phyloP scores from a whole-genome alignment of 352 stramenopile genomes.

The Hyaloperonospora brassicae region DNA sequence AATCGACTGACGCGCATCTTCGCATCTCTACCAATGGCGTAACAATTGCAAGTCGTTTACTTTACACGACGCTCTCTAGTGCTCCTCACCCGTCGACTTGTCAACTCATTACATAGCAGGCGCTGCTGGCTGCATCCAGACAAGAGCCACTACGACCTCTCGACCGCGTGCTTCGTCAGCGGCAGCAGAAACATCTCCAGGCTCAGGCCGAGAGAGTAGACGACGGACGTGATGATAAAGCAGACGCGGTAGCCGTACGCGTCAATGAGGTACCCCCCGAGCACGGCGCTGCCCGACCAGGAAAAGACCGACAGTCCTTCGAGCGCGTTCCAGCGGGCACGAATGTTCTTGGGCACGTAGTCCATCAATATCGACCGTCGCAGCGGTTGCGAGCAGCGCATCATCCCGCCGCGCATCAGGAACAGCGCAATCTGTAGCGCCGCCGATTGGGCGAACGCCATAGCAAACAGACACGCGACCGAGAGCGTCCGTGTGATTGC shows the following conservation, averaged over 20 bases:
- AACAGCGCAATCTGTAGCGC: constrained; percentile 59
- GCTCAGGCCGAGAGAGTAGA: constrained; percentile 38
- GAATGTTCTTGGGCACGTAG: constrained; percentile 62
- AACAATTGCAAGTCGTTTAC: no score
- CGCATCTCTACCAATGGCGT: no score
- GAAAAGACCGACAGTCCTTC: constrained; percentile 55
- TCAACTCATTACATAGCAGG: no score
- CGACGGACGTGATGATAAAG: constrained; percentile 41
- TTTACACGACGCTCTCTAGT: no score
- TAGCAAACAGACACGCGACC: constrained; percentile 51
- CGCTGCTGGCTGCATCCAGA: background rate
- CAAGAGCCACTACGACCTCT: background rate
- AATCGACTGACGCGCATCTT: no score
- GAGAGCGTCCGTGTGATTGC: constrained; percentile 52
- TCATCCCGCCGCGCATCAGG: constrained; percentile 70
- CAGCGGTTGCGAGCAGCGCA: constrained; percentile 76
- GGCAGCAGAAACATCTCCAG: constrained; percentile 54
- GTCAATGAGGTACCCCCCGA: constrained; percentile 56
- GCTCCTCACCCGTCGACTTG: no score
- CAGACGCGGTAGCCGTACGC: constrained; percentile 55
- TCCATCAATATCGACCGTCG: constrained; percentile 76
- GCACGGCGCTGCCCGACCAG: constrained; percentile 54
- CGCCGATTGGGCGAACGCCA: constrained; percentile 53
- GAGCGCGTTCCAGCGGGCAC: constrained; percentile 39
- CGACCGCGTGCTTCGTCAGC: constrained; percentile 32